Conservation (phyloP, 495 filamentous ascomycete genomes). For the Penicillium longicatenatum region DNA sequence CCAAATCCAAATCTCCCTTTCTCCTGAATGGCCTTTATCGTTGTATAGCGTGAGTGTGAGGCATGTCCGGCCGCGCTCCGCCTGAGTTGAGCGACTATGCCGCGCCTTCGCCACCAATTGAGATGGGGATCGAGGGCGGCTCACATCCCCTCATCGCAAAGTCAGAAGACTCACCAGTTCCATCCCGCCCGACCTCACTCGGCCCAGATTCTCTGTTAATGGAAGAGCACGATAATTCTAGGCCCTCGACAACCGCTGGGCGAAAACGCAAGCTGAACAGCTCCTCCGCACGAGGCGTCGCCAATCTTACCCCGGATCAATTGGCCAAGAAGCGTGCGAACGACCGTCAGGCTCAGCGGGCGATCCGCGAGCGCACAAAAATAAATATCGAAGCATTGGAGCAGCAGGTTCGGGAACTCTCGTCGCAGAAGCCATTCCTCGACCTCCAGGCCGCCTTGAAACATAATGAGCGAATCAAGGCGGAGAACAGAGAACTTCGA, state of each 20-base stretch:
- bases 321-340: slow-evolving; percentile 81
- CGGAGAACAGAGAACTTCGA: slow-evolving; percentile 71
- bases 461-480: slow-evolving; percentile 68
- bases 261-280: slow-evolving; percentile 53
- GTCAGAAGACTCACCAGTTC: slow-evolving; percentile 36
- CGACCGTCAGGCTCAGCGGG: slow-evolving; percentile 84
- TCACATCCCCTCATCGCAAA: slow-evolving; percentile 28
- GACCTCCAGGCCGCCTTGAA: slow-evolving; percentile 71
- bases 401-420: slow-evolving; percentile 67
- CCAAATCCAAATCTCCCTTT: not conserved
- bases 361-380: slow-evolving; percentile 81
- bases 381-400: slow-evolving; percentile 78
- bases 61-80: slow-evolving; percentile 44
- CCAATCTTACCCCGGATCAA: slow-evolving; percentile 72
- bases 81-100: slow-evolving; percentile 29
- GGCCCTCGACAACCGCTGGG: slow-evolving; percentile 30
- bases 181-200: slow-evolving; percentile 31
- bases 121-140: slow-evolving; percentile 13
- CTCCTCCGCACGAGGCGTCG: slow-evolving; percentile 65
- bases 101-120: slow-evolving; percentile 32
- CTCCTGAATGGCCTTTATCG: slow-evolving; percentile 35
- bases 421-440: slow-evolving; percentile 73
- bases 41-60: slow-evolving; percentile 35
- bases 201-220: slow-evolving; percentile 27
- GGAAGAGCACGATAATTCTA: slow-evolving; percentile 21